Evolutionary conservation across 352 stramenopile species (phyloP), one percentile per base, ranked within the genome.

Genomic region (Ochromonadaceae sp.): DNA sequence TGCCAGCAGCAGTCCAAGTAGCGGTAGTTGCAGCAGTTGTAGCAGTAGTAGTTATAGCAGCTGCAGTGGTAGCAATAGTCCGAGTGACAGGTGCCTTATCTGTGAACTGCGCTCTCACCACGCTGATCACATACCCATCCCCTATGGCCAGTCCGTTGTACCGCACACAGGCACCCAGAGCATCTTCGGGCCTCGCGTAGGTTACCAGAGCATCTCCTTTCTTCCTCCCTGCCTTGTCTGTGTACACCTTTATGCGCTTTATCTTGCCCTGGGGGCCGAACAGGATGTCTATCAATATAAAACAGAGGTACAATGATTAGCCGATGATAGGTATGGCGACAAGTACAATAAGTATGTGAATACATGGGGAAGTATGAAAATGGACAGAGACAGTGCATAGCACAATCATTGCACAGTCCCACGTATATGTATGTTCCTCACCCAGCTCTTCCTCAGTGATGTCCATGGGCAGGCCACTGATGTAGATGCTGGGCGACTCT

Each of bases 171-270:
- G 55, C 17, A 39, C 20, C n/a, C 2, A n/a, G 7, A 52, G 28
- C 55, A 7, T 20, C 5, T 12, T 63, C 55, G 14, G 12, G 4
- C 15, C 2, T 25, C 10, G 26, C 17, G 28, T 40, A 63, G 28
- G 55, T 63, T 30, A 63, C 40, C 38, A 63, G 41, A 4, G 34
- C 32, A 50, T 63, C 55, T 15, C 55, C 55, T 63, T 63, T 63
- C 20, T 49, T 47, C 2, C 20, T 43, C 3, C 55, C 55, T 4
- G 48, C n/a, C 2, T 2, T 9, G 26, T 63, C 15, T 2, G 35
- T 49, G 22, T 63, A 63, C 2, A 63, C 35, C 35, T 63, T 63
- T 3, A 63, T 49, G 10, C 41, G 36, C 26, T 63, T 63, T 9
- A 63, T 28, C 38, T 63, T 63, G 12, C 55, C 55, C 20, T 49